Conservation (phyloP, 2,329 filamentous ascomycete species). For the Exophiala oligosperma region DNA sequence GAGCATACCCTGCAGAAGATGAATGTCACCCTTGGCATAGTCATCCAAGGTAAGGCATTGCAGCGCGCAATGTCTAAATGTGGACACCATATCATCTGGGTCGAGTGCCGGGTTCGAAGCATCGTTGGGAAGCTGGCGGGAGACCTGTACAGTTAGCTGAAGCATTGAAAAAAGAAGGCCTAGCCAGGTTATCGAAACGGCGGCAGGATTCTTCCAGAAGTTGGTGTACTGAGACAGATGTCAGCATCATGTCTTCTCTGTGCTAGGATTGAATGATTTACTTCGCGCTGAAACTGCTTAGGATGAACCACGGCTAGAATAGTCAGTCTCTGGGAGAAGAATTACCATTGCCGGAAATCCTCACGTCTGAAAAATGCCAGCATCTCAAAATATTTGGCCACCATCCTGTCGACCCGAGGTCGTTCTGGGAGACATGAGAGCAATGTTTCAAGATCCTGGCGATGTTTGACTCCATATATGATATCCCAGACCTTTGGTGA, state of each 20-base stretch:
- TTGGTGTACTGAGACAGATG: background rate
- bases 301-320: background rate
- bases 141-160: background rate
- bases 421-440: conserved; percentile 1
- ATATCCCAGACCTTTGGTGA: background rate
- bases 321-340: background rate
- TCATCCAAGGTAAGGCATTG: background rate
- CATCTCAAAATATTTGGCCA: conserved; percentile 1
- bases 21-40: background rate
- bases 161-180: conserved; percentile 1
- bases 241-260: background rate
- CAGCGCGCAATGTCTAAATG: background rate
- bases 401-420: background rate
- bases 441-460: background rate
- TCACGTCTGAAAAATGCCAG: background rate
- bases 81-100: background rate
- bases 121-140: background rate
- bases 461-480: background rate
- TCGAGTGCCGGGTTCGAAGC: background rate
- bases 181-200: background rate
- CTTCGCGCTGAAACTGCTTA: conserved; percentile 1
- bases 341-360: background rate
- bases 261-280: background rate
- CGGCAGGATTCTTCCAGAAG: background rate
- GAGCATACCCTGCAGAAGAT: background rate